phyloP scores from a whole-genome alignment of 306 rosid species.

The Glycine soja region DNA sequence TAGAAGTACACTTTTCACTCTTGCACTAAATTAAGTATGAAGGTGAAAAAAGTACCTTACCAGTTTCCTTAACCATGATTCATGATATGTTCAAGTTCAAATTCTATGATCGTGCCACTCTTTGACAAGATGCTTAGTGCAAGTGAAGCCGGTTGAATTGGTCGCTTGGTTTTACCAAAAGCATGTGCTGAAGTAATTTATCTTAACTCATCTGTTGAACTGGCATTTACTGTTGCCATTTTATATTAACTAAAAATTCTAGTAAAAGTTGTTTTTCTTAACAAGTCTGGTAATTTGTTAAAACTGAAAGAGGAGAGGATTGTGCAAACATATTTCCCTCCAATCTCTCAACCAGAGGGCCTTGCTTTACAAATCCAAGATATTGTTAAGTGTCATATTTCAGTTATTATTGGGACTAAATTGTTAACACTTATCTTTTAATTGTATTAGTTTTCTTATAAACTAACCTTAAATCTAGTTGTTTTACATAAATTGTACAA shows the following conservation, averaged over 20 bases:
- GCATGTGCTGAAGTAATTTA: constrained; percentile 95
- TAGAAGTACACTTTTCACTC: constrained; percentile 62
- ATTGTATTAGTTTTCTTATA: no score
- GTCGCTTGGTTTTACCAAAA: constrained; percentile 97
- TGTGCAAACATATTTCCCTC: constrained; percentile 94
- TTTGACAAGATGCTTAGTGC: constrained; percentile 99
- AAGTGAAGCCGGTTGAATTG: constrained; percentile 99
- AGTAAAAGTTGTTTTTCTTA: constrained; percentile 11
- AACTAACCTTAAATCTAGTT: no score
- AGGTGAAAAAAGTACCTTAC: constrained; percentile 64
- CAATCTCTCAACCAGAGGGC: constrained; percentile 99
- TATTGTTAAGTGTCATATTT: no score
- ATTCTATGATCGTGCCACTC: constrained; percentile 91
- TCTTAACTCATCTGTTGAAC: constrained; percentile 27
- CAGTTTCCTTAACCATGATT: constrained; percentile 69
- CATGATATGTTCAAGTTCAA: constrained; percentile 69
- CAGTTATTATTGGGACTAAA: no score
- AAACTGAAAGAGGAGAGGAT: constrained; percentile 45
- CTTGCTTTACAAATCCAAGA: constrained; percentile 97
- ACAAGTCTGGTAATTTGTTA: constrained; percentile 24
- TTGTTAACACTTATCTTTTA: no score
- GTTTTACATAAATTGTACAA: no score
- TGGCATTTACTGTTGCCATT: constrained; percentile 33
- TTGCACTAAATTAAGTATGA: constrained; percentile 52
- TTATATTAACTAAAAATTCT: constrained; percentile 25